Percentiles rank a stretch among this genome's conserved stretches.
Evolutionary conservation across 768 basidiomycete species (phyloP).

Genomic region (Flagelloscypha sp.): DNA sequence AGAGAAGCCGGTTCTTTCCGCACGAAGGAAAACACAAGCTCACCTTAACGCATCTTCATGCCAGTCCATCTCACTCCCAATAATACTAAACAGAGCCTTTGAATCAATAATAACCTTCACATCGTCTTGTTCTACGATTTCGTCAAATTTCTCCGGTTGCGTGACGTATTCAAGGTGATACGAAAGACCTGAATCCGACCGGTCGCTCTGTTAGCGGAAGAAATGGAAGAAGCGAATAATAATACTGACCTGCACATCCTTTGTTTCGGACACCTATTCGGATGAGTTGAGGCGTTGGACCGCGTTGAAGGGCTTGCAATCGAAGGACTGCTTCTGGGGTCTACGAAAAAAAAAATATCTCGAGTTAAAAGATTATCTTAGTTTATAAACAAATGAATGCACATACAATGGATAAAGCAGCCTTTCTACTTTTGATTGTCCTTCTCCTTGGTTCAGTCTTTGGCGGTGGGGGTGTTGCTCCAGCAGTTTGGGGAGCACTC

Average conservation of each 20-base stretch:
- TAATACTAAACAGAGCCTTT: conserved; percentile 95
- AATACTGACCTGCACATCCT: conserved; percentile 84
- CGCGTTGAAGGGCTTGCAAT: conserved; percentile 62
- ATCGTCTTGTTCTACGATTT: conserved; percentile 92
- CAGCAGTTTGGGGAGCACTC: conserved; percentile 62
- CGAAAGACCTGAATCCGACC: too few relatives aligned
- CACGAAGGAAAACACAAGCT: conserved; percentile 18
- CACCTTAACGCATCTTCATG: conserved; percentile 85
- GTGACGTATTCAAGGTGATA: conserved; percentile 97
- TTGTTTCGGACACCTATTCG: conserved; percentile 95
- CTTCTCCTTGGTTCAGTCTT: conserved; percentile 58
- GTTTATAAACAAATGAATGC: conserved; percentile 1
- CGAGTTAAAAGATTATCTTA: conserved; percentile 3
- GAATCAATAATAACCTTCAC: conserved; percentile 91
- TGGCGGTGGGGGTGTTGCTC: conserved; percentile 63
- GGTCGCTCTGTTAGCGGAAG: too few relatives aligned
- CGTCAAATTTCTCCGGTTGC: conserved; percentile 84
- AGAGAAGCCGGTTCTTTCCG: conserved; percentile 1
- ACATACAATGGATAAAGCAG: conserved; percentile 67
- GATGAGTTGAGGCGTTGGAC: conserved; percentile 85
- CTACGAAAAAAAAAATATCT: conserved; percentile 32
- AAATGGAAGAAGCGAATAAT: too few relatives aligned
- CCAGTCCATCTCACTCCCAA: conserved; percentile 99
- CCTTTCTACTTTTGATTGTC: conserved; percentile 62
- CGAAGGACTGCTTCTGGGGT: conserved; percentile 71